phyloP scores from a whole-genome alignment of 805 yeast species.

The Danielozyma ontarioensis region DNA sequence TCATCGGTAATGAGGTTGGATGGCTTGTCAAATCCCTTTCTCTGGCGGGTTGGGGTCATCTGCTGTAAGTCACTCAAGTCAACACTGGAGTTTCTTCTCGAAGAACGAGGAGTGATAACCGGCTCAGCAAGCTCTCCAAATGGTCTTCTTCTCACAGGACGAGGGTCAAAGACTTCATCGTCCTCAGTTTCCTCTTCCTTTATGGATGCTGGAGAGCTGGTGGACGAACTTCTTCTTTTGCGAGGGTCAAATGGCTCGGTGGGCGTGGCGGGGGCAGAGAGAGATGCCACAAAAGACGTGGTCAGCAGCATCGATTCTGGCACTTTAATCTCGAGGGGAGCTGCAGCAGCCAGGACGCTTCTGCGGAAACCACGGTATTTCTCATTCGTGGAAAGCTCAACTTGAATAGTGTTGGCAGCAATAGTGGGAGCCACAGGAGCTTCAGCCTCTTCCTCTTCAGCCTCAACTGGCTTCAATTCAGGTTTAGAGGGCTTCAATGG shows the following conservation, averaged over 20 bases:
- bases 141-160: conserved; percentile 8
- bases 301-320: neutral
- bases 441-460: conserved; percentile 6
- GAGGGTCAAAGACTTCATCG: conserved; percentile 2
- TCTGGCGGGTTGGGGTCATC: conserved; percentile 10
- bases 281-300: neutral
- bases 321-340: neutral
- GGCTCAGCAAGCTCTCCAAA: too few species aligned
- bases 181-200: conserved; percentile 4
- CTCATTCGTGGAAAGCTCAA: conserved; percentile 25
- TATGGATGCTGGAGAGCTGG: conserved; percentile 8
- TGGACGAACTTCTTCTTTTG: conserved; percentile 8
- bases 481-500: conserved; percentile 18
- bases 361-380: conserved; percentile 41
- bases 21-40: conserved; percentile 6
- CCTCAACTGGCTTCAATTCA: neutral
- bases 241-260: conserved; percentile 18
- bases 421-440: conserved; percentile 6
- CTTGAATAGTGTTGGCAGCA: conserved; percentile 14
- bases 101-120: conserved; percentile 18
- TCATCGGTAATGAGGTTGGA: conserved; percentile 9
- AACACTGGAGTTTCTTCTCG: conserved; percentile 14
- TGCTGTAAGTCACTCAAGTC: neutral
- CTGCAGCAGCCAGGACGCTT: conserved; percentile 10
- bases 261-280: neutral